These are phyloP conservation scores for Phytopythium litorale DNA, from an alignment of 352 stramenopile genomes.

Conservation along the genomic window DNA sequence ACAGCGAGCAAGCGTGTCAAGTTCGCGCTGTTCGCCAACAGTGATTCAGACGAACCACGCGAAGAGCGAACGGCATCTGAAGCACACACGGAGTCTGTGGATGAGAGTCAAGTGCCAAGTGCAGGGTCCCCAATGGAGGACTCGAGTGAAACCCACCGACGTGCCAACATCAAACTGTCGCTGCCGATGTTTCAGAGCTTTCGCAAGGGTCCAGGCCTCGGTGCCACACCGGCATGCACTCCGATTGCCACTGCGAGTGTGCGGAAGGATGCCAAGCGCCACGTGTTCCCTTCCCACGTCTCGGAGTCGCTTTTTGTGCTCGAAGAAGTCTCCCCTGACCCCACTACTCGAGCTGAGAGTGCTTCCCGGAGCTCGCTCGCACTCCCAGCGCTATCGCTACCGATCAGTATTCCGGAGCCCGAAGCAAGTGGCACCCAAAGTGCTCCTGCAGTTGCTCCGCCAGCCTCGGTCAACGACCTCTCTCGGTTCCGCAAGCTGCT, in stretches of 20 bases:
- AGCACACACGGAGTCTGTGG: conserved; percentile 2
- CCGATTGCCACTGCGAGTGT: conserved; percentile 68
- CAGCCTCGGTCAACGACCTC: conserved; percentile 5
- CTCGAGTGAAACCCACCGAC: neutral
- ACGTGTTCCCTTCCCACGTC: conserved; percentile 44
- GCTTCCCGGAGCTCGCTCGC: neutral
- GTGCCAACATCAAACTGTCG: conserved; percentile 31
- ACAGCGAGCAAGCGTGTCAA: conserved; percentile 2
- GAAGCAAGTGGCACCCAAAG: neutral
- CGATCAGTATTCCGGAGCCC: conserved; percentile 9
- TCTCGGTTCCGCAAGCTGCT: conserved; percentile 91
- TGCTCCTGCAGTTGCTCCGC: conserved; percentile 1
- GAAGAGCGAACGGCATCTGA: neutral
- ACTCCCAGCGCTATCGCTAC: conserved; percentile 17
- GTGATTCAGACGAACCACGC: neutral
- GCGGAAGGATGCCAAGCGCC: conserved; percentile 61
- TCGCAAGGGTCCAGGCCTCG: conserved; percentile 45
- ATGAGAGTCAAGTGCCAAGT: neutral
- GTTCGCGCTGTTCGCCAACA: neutral
- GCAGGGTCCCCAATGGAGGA: conserved; percentile 1
- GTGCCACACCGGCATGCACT: conserved; percentile 55
- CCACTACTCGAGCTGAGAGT: neutral
- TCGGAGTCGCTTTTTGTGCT: conserved; percentile 12
- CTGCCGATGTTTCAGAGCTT: conserved; percentile 73
- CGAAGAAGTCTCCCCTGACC: conserved; percentile 12